Conservation (phyloP, 1,139 yeast genomes). For the Magnusiomyces paraingens region DNA sequence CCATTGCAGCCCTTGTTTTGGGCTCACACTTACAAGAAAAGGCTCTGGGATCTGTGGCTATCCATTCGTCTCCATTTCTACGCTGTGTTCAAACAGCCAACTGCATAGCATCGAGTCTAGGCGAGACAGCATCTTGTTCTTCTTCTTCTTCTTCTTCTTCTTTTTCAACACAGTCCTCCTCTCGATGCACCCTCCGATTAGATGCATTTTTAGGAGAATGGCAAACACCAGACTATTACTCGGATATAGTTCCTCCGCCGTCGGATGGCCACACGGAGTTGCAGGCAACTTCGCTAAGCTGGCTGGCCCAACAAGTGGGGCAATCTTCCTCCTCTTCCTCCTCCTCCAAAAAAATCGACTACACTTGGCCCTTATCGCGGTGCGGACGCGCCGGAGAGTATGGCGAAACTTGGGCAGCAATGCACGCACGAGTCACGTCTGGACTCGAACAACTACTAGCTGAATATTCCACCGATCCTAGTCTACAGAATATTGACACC, state of each 20-base stretch:
- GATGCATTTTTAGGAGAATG: slow-evolving; percentile 38
- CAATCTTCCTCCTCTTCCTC: not conserved
- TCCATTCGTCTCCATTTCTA: slow-evolving; percentile 36
- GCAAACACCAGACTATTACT: slow-evolving; percentile 36
- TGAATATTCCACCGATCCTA: slow-evolving; percentile 19
- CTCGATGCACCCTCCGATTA: slow-evolving; percentile 23
- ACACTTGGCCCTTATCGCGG: slow-evolving; percentile 27
- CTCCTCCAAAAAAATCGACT: slow-evolving; percentile 17
- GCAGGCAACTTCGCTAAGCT: slow-evolving; percentile 24
- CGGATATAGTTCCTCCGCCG: slow-evolving; percentile 34
- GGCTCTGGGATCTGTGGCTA: slow-evolving; percentile 14
- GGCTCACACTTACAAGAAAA: slow-evolving; percentile 1
- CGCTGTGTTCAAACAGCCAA: slow-evolving; percentile 37
- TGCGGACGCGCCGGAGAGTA: slow-evolving; percentile 34
- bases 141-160: not conserved
- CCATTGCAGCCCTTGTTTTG: slow-evolving; percentile 4
- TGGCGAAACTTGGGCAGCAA: slow-evolving; percentile 35
- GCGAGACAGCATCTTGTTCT: not conserved
- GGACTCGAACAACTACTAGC: slow-evolving; percentile 28
- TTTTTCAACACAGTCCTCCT: not conserved
- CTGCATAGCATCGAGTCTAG: slow-evolving; percentile 24
- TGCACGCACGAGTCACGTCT: slow-evolving; percentile 31
- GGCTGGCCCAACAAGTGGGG: slow-evolving; percentile 18
- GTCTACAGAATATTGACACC: slow-evolving; percentile 12
- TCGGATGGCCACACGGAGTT: slow-evolving; percentile 30